These are phyloP conservation scores for Fonsecaea erecta DNA, from an alignment of 2,329 filamentous ascomycete species.

Conservation along the genomic window DNA sequence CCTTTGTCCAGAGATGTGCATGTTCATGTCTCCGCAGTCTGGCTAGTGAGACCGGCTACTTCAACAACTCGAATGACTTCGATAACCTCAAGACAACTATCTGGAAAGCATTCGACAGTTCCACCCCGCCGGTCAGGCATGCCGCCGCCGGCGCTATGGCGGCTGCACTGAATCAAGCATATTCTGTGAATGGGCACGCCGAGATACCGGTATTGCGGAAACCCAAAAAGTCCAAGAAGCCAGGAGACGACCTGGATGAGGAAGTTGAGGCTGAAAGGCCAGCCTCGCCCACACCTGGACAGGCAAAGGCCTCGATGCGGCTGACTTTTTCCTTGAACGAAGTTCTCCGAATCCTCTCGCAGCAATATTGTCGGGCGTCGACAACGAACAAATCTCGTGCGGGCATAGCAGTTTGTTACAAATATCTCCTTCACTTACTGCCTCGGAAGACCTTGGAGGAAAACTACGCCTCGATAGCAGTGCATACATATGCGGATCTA, in stretches of 20 bases:
- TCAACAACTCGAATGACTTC: slow-evolving; percentile 86
- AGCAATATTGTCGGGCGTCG: slow-evolving; percentile 76
- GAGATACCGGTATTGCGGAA: slow-evolving; percentile 67
- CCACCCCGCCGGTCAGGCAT: slow-evolving; percentile 75
- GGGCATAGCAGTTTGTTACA: slow-evolving; percentile 85
- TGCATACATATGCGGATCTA: slow-evolving; percentile 79
- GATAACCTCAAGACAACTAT: slow-evolving; percentile 81
- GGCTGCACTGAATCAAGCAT: slow-evolving; percentile 78
- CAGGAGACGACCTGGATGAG: slow-evolving; percentile 69
- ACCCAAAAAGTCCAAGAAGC: slow-evolving; percentile 71
- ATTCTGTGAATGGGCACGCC: slow-evolving; percentile 64
- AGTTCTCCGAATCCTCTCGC: slow-evolving; percentile 76
- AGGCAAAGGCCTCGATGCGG: slow-evolving; percentile 71
- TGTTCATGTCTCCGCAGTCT: slow-evolving; percentile 79
- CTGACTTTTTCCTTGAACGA: slow-evolving; percentile 77
- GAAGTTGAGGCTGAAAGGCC: slow-evolving; percentile 74
- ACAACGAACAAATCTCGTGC: slow-evolving; percentile 81
- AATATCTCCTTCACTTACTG: slow-evolving; percentile 75
- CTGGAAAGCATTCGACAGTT: slow-evolving; percentile 85
- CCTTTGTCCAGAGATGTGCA: slow-evolving; percentile 76
- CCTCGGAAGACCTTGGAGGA: slow-evolving; percentile 82
- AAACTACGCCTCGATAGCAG: slow-evolving; percentile 79
- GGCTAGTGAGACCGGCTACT: slow-evolving; percentile 74
- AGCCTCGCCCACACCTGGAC: slow-evolving; percentile 68
- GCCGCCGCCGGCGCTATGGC: slow-evolving; percentile 85